These are phyloP conservation scores for Magnaporthiopsis rhizophila DNA, from an alignment of 2,329 filamentous ascomycete species.

Conservation along the genomic window DNA sequence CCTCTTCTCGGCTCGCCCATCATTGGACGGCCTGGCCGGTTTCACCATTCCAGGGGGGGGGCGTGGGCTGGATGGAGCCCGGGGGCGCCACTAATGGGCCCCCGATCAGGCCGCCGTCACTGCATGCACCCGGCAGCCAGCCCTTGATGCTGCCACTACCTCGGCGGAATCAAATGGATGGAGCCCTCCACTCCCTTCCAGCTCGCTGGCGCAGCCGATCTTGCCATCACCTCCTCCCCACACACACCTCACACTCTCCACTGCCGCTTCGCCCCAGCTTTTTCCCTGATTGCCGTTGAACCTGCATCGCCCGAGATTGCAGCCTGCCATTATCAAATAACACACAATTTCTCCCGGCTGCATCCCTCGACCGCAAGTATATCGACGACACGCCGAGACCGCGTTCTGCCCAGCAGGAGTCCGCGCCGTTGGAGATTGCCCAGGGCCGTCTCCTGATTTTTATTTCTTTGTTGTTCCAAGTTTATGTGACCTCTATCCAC, in stretches of 20 bases:
- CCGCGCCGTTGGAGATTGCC: not conserved
- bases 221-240: not conserved
- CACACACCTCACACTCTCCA: not conserved
- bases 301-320: no score
- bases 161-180: not conserved
- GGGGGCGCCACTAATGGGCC: not conserved
- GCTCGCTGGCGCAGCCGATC: not conserved
- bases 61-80: not conserved
- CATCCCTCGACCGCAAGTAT: not conserved
- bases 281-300: not conserved
- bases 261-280: not conserved
- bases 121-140: not conserved
- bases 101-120: not conserved
- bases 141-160: not conserved
- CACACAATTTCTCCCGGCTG: not conserved
- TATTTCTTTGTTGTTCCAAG: not conserved
- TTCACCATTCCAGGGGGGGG: not conserved
- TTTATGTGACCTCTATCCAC: not conserved
- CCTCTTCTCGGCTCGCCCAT: no score
- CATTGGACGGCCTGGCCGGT: not conserved
- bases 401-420: no score
- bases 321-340: not conserved
- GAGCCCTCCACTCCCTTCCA: not conserved
- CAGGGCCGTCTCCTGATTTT: not conserved
- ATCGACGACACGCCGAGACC: not conserved